phyloP scores from a whole-genome alignment of 345 rosid species.

The Diplotaxis tenuifolia region DNA sequence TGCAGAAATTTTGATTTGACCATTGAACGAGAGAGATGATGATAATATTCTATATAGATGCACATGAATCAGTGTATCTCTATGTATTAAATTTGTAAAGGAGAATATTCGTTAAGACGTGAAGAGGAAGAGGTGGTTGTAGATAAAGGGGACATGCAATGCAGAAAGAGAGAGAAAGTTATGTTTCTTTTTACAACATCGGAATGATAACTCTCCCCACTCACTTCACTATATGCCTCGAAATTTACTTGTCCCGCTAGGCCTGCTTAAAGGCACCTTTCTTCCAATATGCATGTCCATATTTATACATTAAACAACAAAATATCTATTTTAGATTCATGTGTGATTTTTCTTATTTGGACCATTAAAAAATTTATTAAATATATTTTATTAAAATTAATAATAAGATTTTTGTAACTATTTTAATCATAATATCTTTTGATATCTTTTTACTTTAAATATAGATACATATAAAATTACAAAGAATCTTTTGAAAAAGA shows the following conservation, averaged over 20 bases:
- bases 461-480: no score
- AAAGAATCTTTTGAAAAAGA: no score
- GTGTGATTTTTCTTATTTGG: no score
- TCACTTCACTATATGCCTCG: constrained; percentile 32
- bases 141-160: constrained; percentile 40
- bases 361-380: no score
- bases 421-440: no score
- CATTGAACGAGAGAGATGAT: constrained; percentile 23
- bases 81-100: constrained; percentile 13
- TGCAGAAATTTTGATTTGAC: constrained; percentile 22
- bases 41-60: constrained; percentile 13
- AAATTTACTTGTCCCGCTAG: constrained; percentile 39
- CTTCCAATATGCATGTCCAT: constrained; percentile 33
- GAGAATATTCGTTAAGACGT: constrained; percentile 36
- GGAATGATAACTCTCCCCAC: constrained; percentile 40
- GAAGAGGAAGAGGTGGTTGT: constrained; percentile 34
- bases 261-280: constrained; percentile 39
- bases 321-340: no score
- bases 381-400: no score
- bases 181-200: constrained; percentile 27
- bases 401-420: no score
- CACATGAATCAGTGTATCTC: constrained; percentile 17
- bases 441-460: no score
- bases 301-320: constrained; percentile 20
- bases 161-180: constrained; percentile 41